Conservation (phyloP, 768 basidiomycete species). For the Panaeolus cyanescens region DNA sequence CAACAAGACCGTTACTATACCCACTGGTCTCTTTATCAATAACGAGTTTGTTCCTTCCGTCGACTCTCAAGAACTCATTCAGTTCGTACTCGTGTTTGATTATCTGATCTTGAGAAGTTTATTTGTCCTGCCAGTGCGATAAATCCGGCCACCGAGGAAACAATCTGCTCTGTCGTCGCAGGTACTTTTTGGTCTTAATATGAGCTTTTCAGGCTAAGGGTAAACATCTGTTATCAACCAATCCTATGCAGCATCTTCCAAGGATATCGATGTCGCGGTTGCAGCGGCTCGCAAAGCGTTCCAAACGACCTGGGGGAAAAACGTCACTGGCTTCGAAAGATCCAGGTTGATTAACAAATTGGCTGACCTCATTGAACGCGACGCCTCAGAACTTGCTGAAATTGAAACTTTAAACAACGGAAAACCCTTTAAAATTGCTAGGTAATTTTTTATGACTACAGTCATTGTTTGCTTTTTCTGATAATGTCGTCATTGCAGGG, state of each 20-base stretch:
- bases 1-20: constrained; percentile 58
- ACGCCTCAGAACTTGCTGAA: constrained; percentile 79
- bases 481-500: constrained; percentile 41
- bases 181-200: constrained; percentile 32
- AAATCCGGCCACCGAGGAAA: constrained; percentile 82
- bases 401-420: constrained; percentile 90
- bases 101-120: constrained; percentile 15
- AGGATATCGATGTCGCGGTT: constrained; percentile 85
- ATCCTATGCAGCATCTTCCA: constrained; percentile 50
- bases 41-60: constrained; percentile 83
- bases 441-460: constrained; percentile 18
- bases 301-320: constrained; percentile 87
- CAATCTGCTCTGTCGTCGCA: constrained; percentile 68
- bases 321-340: constrained; percentile 81
- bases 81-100: constrained; percentile 42
- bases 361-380: constrained; percentile 87
- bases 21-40: constrained; percentile 90
- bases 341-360: constrained; percentile 82
- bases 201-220: neutral
- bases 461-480: neutral
- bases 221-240: neutral
- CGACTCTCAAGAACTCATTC: constrained; percentile 64
- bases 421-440: constrained; percentile 70
- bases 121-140: constrained; percentile 50
- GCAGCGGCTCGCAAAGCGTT: constrained; percentile 82